Evolutionary conservation across 2,329 filamentous ascomycete species (phyloP).

Genomic region (Fusarium sp.): DNA sequence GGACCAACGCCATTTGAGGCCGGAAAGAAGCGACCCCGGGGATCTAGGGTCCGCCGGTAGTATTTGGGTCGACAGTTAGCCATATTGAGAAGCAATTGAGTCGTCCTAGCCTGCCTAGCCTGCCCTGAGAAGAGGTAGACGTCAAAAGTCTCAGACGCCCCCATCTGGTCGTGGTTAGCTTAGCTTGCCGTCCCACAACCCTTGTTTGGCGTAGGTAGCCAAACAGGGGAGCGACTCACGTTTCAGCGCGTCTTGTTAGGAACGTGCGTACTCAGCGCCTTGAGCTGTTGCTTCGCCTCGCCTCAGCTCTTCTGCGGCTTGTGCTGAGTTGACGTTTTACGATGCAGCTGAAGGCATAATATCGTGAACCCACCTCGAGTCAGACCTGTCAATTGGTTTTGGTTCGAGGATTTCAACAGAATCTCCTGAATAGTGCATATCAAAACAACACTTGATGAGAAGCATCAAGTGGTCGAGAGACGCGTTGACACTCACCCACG

Average conservation of each 20-base stretch:
- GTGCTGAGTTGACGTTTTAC: slow-evolving; percentile 10
- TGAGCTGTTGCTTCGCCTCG: slow-evolving; percentile 1
- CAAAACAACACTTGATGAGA: slow-evolving; percentile 31
- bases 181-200: slow-evolving; percentile 21
- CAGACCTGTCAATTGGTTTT: slow-evolving; percentile 17
- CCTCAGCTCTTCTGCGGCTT: slow-evolving; percentile 23
- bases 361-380: slow-evolving; percentile 30
- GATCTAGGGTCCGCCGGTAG: slow-evolving; percentile 19
- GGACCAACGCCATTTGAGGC: slow-evolving; percentile 30
- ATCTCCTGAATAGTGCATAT: slow-evolving; percentile 40
- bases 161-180: slow-evolving; percentile 22
- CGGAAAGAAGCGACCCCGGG: slow-evolving; percentile 41
- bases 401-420: slow-evolving; percentile 14
- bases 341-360: slow-evolving; percentile 43
- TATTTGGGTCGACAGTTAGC: slow-evolving; percentile 22
- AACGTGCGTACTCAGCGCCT: slow-evolving; percentile 27
- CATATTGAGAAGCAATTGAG: slow-evolving; percentile 32
- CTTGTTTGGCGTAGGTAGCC: slow-evolving; percentile 36
- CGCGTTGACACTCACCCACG: slow-evolving; percentile 36
- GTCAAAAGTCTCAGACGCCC: slow-evolving; percentile 35
- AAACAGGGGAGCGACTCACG: slow-evolving; percentile 47
- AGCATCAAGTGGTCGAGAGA: slow-evolving; percentile 36
- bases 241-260: slow-evolving; percentile 45
- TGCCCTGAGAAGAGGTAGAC: slow-evolving; percentile 24
- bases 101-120: slow-evolving; percentile 22